A percentile compares a stretch with the other conserved stretches of the same genome.
These are phyloP conservation scores for Hondaea fermentalgiana DNA, from an alignment of 108 stramenopile genomes.

Conservation along the genomic window DNA sequence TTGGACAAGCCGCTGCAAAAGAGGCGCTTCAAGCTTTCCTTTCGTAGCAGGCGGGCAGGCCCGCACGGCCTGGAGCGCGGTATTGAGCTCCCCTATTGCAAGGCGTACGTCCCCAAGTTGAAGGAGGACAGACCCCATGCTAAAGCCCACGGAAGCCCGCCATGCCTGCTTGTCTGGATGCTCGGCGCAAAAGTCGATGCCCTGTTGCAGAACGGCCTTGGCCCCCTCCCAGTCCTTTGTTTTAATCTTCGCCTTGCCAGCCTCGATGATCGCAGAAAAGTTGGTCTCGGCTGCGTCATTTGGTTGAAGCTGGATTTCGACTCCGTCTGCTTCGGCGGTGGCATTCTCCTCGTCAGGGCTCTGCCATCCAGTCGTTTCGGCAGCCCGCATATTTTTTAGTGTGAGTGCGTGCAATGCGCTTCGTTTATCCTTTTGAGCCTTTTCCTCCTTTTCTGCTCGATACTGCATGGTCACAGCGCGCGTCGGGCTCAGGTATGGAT, in stretches of 20 bases:
- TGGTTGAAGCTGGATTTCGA: not conserved
- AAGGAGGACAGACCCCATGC: not conserved
- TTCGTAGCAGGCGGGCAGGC: not conserved
- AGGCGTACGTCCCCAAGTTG: not conserved
- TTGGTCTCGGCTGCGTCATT: not conserved
- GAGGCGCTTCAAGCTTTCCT: not conserved
- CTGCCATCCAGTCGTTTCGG: not conserved
- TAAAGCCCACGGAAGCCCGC: not conserved
- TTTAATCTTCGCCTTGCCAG: not conserved
- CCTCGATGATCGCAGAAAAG: not conserved
- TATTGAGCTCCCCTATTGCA: not conserved
- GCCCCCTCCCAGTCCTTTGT: not conserved
- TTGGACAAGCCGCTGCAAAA: not conserved
- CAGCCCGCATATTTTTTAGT: not conserved
- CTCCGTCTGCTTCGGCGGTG: not conserved
- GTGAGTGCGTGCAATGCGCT: not conserved
- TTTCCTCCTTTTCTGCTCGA: not conserved
- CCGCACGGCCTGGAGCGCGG: not conserved
- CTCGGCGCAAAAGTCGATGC: not conserved
- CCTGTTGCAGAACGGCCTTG: not conserved
- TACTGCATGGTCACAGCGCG: not conserved
- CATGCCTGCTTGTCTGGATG: not conserved
- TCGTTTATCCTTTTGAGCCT: not conserved
- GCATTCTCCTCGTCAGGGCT: not conserved
- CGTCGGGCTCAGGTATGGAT: not conserved